phyloP scores from a whole-genome alignment of 768 basidiomycete genomes.

The Boletellus ananiceps region DNA sequence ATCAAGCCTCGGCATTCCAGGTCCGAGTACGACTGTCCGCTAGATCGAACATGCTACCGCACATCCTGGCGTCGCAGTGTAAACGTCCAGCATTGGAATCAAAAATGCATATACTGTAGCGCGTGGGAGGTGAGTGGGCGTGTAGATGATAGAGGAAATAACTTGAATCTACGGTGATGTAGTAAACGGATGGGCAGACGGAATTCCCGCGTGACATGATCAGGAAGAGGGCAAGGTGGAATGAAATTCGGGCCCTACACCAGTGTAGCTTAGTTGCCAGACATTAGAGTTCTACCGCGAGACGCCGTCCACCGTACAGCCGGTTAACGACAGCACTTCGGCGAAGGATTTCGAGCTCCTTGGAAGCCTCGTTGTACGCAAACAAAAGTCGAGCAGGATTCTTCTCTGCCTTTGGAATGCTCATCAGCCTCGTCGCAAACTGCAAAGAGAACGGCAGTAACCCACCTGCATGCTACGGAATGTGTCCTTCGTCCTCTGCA shows the following conservation, averaged over 20 bases:
- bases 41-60: no score
- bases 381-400: conserved; percentile 51
- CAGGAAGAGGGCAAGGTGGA: background rate
- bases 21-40: no score
- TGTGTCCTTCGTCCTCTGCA: conserved; percentile 58
- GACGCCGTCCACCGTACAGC: conserved; percentile 80
- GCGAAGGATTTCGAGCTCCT: conserved; percentile 74
- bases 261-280: background rate
- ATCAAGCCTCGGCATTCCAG: no score
- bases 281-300: conserved; percentile 69
- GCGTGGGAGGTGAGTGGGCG: no score
- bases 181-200: background rate
- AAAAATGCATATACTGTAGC: no score
- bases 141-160: no score
- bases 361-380: conserved; percentile 63
- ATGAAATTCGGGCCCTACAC: background rate
- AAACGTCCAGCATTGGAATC: no score
- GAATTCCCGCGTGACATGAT: background rate
- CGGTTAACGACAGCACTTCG: conserved; percentile 84
- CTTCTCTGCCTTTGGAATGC: conserved; percentile 44
- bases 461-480: conserved; percentile 66
- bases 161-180: background rate
- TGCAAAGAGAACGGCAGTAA: background rate
- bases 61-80: no score
- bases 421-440: background rate